phyloP scores from a whole-genome alignment of 257 asterid species.

The Fraxinus cuspidata region DNA sequence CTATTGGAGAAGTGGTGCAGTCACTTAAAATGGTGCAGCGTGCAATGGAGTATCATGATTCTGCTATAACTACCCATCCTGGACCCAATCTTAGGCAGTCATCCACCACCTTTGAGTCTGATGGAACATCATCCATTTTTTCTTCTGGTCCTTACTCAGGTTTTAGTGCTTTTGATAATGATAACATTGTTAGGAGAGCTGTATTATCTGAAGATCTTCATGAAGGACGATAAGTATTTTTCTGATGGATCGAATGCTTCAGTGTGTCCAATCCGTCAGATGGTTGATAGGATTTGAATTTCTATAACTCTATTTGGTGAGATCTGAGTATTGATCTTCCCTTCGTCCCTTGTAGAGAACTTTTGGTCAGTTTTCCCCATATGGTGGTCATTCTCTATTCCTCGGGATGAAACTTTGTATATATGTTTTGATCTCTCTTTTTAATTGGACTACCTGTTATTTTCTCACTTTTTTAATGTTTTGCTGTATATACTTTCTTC shows the following conservation, averaged over 20 bases:
- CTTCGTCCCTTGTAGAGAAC: slow-evolving; percentile 43
- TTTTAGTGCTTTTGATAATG: slow-evolving; percentile 63
- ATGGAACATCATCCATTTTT: slow-evolving; percentile 85
- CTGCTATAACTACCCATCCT: slow-evolving; percentile 43
- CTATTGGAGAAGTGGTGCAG: slow-evolving; percentile 99
- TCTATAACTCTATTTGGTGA: slow-evolving; percentile 5
- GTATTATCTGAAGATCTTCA: slow-evolving; percentile 95
- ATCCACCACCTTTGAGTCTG: slow-evolving; percentile 85
- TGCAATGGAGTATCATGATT: slow-evolving; percentile 65
- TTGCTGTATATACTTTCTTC: background rate
- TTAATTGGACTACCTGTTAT: background rate
- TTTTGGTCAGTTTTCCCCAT: slow-evolving; percentile 33
- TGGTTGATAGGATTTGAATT: slow-evolving; percentile 5
- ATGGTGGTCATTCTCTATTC: slow-evolving; percentile 44
- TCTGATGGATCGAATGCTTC: slow-evolving; percentile 9
- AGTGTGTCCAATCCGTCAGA: background rate
- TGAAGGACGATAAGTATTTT: slow-evolving; percentile 66
- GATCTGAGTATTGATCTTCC: slow-evolving; percentile 18
- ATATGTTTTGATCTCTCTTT: slow-evolving; percentile 30
- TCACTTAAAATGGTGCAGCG: slow-evolving; percentile 96
- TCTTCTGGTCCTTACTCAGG: slow-evolving; percentile 96
- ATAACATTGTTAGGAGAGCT: slow-evolving; percentile 60
- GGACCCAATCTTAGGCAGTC: slow-evolving; percentile 85
- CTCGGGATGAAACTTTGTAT: slow-evolving; percentile 53
- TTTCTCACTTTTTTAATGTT: background rate